phyloP scores from a whole-genome alignment of 352 stramenopile species.

The Pythium coloratum region DNA sequence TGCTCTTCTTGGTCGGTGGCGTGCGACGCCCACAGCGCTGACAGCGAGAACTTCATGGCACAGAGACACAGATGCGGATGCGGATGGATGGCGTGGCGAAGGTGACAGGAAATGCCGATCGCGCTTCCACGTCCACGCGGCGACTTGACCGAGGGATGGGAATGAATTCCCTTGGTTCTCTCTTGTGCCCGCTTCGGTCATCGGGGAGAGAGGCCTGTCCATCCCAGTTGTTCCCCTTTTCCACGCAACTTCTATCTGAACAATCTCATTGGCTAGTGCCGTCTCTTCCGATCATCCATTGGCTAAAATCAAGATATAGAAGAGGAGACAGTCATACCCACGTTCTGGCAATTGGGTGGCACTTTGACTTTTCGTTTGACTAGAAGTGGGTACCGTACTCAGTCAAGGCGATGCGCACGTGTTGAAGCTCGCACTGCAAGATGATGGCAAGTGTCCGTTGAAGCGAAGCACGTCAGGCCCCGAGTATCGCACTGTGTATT shows the following conservation, averaged over 20 bases:
- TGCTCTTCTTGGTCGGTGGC: constrained; percentile 4
- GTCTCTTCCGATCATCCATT: neutral
- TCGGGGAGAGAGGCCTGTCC: neutral
- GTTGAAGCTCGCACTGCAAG: neutral
- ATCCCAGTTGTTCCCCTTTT: constrained; percentile 21
- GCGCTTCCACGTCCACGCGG: constrained; percentile 9
- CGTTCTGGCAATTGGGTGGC: neutral
- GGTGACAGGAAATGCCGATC: neutral
- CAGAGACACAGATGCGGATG: neutral
- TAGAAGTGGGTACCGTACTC: neutral
- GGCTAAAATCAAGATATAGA: neutral
- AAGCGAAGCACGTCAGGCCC: neutral
- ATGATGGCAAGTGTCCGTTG: neutral
- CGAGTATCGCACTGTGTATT: too few species aligned
- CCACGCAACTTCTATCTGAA: constrained; percentile 9
- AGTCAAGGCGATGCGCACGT: neutral
- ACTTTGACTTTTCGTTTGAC: neutral
- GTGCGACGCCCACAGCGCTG: neutral
- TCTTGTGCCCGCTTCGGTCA: constrained; percentile 8
- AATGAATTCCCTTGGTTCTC: constrained; percentile 9
- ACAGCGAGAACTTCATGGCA: neutral
- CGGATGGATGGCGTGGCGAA: neutral
- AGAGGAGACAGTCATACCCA: neutral
- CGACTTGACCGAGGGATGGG: neutral
- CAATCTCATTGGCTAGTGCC: neutral